Conservation (phyloP, 805 yeast genomes). For the Yamadazyma sp. region DNA sequence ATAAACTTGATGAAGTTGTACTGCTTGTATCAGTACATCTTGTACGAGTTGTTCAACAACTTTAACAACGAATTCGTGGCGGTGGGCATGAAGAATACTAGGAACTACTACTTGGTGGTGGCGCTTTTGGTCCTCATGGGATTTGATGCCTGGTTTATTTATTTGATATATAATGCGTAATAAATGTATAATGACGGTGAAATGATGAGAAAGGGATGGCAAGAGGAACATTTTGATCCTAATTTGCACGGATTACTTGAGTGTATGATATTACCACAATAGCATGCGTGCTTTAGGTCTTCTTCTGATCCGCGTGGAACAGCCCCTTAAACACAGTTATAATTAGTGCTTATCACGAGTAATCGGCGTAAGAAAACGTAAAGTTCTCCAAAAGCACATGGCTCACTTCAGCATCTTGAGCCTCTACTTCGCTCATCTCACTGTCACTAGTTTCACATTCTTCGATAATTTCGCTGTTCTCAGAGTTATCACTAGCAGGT, state of each 20-base stretch:
- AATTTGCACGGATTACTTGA: too few relatives aligned
- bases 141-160: conserved; percentile 9
- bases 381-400: conserved; percentile 6
- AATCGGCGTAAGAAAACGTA: conserved; percentile 12
- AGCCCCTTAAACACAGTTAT: too few relatives aligned
- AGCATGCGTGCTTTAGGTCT: too few relatives aligned
- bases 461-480: too few relatives aligned
- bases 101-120: conserved; percentile 6
- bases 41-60: conserved; percentile 24
- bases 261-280: too few relatives aligned
- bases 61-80: conserved; percentile 3
- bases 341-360: neutral
- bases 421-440: neutral
- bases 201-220: too few relatives aligned
- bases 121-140: conserved; percentile 3
- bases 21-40: conserved; percentile 32
- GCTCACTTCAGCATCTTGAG: conserved; percentile 1
- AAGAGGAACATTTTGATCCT: too few relatives aligned
- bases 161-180: conserved; percentile 2
- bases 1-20: conserved; percentile 31
- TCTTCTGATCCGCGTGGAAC: too few relatives aligned
- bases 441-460: too few relatives aligned
- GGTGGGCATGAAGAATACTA: neutral
- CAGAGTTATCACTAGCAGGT: too few relatives aligned
- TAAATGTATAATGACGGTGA: neutral